A percentile compares a stretch with the other conserved stretches of the same genome.
These are phyloP conservation scores for barley (Hordeum vulgare) DNA, from an alignment of 176 grass and related monocot genomes.

Conservation along the genomic window DNA sequence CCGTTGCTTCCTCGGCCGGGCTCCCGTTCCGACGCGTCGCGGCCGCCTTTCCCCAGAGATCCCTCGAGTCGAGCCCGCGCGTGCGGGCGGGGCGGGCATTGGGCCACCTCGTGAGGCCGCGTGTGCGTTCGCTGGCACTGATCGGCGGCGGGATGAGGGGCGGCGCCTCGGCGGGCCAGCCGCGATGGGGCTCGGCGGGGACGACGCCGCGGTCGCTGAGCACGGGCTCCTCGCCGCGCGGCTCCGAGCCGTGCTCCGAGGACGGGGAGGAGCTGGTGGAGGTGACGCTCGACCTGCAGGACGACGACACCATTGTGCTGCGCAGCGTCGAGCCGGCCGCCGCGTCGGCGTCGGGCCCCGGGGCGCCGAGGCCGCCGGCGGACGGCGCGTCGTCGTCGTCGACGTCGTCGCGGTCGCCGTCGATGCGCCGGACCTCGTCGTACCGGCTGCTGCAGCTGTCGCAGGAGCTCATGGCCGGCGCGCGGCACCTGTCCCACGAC, in stretches of 20 bases:
- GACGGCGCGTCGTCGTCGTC: conserved; percentile 8
- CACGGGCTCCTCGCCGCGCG: conserved; percentile 57
- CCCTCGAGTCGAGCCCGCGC: conserved; percentile 8
- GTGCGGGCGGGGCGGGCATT: not conserved
- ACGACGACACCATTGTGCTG: conserved; percentile 92
- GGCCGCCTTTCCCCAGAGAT: conserved; percentile 17
- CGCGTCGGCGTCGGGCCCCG: conserved; percentile 6
- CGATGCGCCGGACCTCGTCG: conserved; percentile 75
- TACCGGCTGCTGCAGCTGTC: conserved; percentile 82
- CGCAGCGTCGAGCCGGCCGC: conserved; percentile 85
- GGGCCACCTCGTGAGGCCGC: conserved; percentile 14
- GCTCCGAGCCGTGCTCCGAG: conserved; percentile 43
- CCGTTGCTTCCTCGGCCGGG: conserved; percentile 25
- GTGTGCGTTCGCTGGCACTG: not conserved
- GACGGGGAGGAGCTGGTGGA: conserved; percentile 96
- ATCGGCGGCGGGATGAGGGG: conserved; percentile 27
- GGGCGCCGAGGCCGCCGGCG: conserved; percentile 33
- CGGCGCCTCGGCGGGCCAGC: conserved; percentile 17
- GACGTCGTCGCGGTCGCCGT: conserved; percentile 57
- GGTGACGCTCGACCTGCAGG: conserved; percentile 94
- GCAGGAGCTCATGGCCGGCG: conserved; percentile 74
- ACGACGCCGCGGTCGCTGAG: conserved; percentile 54
- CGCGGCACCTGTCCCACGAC: conserved; percentile 78
- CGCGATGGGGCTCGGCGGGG: conserved; percentile 48
- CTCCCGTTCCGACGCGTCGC: conserved; percentile 41